Evolutionary conservation across 148 eudicot genomes (phyloP), one percentile per base, ranked within the genome.

Genomic region (Rhododendron ferrugineum): DNA sequence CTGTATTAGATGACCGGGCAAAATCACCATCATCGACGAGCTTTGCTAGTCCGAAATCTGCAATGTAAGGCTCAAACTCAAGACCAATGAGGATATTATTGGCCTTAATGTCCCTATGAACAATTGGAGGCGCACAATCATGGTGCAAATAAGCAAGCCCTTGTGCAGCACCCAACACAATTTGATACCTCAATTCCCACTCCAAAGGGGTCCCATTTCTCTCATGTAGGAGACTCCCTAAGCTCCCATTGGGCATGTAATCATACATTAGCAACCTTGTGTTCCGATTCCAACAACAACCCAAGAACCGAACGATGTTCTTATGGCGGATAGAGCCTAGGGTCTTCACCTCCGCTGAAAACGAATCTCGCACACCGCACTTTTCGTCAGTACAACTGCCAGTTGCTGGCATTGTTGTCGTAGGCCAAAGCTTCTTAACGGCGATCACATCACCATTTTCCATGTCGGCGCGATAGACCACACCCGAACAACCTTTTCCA

Each of bases 201-300:
- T 95, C 98, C 88, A 95, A 88, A 54, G 90, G 89, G 74, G 88
- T 93, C 26, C 94, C 94, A 75, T 91, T 92, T 72, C 90, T 90
- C 84, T 95, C 98, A 30, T 95, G 98, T 22, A 95, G 88, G 28
- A 95, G 82, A 42, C 98, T 91, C 22, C 98, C 98, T 46, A 95
- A 91, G 90, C 98, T 94, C n/a, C 98, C 98, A 85, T 95, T 94
- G 6, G 96, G 96, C 98, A 95, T 93, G 68, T 93, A 95, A 84
- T 95, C 98, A 83, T 95, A 95, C 98, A 95, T 94, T 26, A 95
- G 96, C 87, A 95, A 86, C 77, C 92, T 90, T 18, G 92, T 95
- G 77, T 88, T 93, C 42, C 87, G 81, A 85, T 94, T 94, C 98
- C 98, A 94, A 85, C 98, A 95, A 82, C 96, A 95, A 14, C 98